These are phyloP conservation scores for Lolium multiflorum DNA, from an alignment of 176 grass and related monocot genomes.

Conservation along the genomic window DNA sequence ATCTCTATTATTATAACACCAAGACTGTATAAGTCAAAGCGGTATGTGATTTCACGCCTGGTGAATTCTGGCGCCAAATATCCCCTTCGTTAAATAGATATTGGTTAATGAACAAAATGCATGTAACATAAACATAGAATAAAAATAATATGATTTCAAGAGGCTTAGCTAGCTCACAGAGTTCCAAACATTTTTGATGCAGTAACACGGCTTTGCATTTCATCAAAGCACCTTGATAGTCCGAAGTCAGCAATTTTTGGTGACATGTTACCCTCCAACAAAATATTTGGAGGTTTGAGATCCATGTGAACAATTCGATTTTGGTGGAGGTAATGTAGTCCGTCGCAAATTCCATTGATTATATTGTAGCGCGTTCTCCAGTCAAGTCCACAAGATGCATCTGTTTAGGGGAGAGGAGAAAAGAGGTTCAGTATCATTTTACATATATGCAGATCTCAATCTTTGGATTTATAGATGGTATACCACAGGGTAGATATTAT, in stretches of 20 bases:
- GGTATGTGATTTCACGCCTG: not conserved
- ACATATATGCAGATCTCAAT: not conserved
- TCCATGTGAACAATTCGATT: not conserved
- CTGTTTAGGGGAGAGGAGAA: not conserved
- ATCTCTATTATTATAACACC: not conserved
- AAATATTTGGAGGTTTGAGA: constrained; percentile 12
- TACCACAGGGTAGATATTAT: not conserved
- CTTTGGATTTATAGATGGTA: not conserved
- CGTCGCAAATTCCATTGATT: no score
- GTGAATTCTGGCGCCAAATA: not conserved
- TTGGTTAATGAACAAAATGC: no score
- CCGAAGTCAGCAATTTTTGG: not conserved
- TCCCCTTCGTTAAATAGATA: not conserved
- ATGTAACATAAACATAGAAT: no score
- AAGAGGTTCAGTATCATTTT: not conserved
- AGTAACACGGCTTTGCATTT: not conserved
- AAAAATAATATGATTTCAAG: no score
- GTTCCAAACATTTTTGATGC: not conserved
- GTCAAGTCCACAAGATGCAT: not conserved
- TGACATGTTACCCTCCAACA: no score
- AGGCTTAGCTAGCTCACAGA: not conserved
- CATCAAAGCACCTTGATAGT: not conserved
- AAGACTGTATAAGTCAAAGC: not conserved
- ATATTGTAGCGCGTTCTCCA: not conserved
- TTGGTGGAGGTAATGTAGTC: not conserved